Base-by-base conservation (phyloP, 2,329 filamentous ascomycete genomes). In the Penicillium fuscoglaucum region DNA sequence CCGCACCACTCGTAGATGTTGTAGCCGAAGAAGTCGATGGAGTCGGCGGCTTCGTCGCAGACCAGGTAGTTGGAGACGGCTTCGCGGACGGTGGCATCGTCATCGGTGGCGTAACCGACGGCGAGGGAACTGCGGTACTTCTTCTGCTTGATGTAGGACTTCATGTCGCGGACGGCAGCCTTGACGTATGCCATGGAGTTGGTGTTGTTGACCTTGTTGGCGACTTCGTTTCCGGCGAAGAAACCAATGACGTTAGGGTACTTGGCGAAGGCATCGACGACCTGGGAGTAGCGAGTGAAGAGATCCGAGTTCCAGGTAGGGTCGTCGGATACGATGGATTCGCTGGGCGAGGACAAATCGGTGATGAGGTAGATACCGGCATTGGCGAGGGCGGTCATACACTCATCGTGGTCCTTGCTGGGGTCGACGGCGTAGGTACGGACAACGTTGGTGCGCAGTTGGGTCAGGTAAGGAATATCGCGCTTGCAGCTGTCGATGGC, bases 1-100 rank as follows among this genome's bases (percentile, higher is more conserved):
- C 93, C 95, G 76, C 95, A 99, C 95, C 95, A 99, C 53, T 93
- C 96, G 84, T 99, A 99, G 80, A 98, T 96, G 84, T 99, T 99
- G 88, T 98, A 98, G 59, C 95, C 95, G 90, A 93, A 99, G 83
- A 96, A 98, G 79, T 99, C 95, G 66, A 98, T 96, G 61, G 89
- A 76, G 71, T 79, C 78, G 9, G 81, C 79, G 61, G 85, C 76
- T 60, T 71, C 66, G 57, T 93, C 90, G 74, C 95, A 99, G 83
- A 96, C 93, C 81, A 99, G 97, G 84, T 96, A 99, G 74, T 91
- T 81, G 67, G 91, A 90, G 72, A 98, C 86, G 70, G 91, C 82
- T 65, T 83, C 83, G 76, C 95, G 90, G 68, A 96, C 96, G 24
- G 86, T 83, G 41, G 87, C 84, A 76, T 97, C 93, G 68, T 98